phyloP scores from a whole-genome alignment of 2,329 filamentous ascomycete genomes.

The Hypoxylon sp. region DNA sequence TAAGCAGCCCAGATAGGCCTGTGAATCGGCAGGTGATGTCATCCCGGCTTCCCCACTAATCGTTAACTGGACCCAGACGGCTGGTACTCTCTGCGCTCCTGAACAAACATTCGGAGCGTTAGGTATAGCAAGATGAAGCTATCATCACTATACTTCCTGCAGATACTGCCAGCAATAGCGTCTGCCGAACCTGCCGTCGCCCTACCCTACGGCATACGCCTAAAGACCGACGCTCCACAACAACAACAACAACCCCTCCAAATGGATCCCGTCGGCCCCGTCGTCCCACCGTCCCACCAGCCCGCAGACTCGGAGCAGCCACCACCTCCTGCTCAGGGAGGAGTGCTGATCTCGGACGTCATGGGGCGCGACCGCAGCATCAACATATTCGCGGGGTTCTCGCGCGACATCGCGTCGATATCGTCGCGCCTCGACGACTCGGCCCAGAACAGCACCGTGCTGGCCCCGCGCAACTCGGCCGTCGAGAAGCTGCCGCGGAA shows the following conservation, averaged over 20 bases:
- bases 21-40: slow-evolving; percentile 29
- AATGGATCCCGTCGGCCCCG: slow-evolving; percentile 49
- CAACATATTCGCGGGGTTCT: slow-evolving; percentile 85
- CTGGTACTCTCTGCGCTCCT: slow-evolving; percentile 8
- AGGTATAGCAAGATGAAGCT: slow-evolving; percentile 44
- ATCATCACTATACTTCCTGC: slow-evolving; percentile 28
- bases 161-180: slow-evolving; percentile 38
- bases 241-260: slow-evolving; percentile 52
- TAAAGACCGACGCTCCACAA: slow-evolving; percentile 35
- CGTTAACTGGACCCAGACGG: slow-evolving; percentile 12
- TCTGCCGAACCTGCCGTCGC: slow-evolving; percentile 41
- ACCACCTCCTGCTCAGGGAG: slow-evolving; percentile 53
- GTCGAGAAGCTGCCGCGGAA: slow-evolving; percentile 84
- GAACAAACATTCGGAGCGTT: slow-evolving; percentile 5
- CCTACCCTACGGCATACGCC: slow-evolving; percentile 40
- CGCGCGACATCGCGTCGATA: slow-evolving; percentile 78
- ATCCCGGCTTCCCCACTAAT: slow-evolving; percentile 24
- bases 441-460: slow-evolving; percentile 79
- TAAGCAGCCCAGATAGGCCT: not conserved
- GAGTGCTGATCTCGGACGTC: slow-evolving; percentile 83
- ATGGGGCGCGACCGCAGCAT: slow-evolving; percentile 82
- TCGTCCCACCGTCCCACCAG: slow-evolving; percentile 39
- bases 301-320: slow-evolving; percentile 28
- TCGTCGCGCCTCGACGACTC: slow-evolving; percentile 75
- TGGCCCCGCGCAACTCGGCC: slow-evolving; percentile 87